Base-by-base conservation (phyloP, 1,284 basidiomycete species). In the Leccinum ponderosum region DNA sequence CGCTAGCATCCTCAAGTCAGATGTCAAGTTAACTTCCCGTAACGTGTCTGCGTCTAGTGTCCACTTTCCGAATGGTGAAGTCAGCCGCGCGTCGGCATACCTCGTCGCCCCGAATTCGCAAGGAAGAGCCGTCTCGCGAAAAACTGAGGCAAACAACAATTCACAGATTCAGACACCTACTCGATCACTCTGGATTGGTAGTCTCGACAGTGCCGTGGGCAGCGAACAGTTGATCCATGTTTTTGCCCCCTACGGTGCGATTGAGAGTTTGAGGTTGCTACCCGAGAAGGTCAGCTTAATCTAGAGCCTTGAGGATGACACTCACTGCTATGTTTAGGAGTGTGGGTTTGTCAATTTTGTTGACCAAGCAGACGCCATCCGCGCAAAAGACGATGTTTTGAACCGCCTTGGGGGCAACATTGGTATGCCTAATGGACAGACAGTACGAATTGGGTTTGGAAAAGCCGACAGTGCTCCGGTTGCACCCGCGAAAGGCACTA, bases 261-360 rank as follows among this genome's bases (percentile, higher is more conserved):
- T 98, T 65, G 97, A 98, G 78, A 96, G 93, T 69, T 81, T 98
- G 73, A 83, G 97, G 65, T 81, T 98, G 69, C 82, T 98, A 53
- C 95, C 95, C 2, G 97, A 98, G 78, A 98, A 99, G 89, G 94
- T 95, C 57, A 64, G 81, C 73, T 55, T 44, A 14, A 35, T 59
- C 22, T 47, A 56, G 55, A 53, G 17, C 8, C 35, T 42, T 27
- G 51, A 42, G 55, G 61, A 56, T 64, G 42, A 47, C 33, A 22
- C 62, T 67, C 15, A 63, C 50, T 6, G 14, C 15, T 55, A 48
- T 52, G 58, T 62, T 42, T 57, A 97, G 94, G 95, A 97, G 73
- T 99, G 97, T 73, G 97, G 96, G 8, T 99, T 99, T 75, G 95
- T 99, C 75, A 99, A 99, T 76, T 99, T 97, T 73, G 93, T 97